Base-by-base conservation (phyloP, 169 alveolate species). In the Perkinsus chesapeaki region DNA sequence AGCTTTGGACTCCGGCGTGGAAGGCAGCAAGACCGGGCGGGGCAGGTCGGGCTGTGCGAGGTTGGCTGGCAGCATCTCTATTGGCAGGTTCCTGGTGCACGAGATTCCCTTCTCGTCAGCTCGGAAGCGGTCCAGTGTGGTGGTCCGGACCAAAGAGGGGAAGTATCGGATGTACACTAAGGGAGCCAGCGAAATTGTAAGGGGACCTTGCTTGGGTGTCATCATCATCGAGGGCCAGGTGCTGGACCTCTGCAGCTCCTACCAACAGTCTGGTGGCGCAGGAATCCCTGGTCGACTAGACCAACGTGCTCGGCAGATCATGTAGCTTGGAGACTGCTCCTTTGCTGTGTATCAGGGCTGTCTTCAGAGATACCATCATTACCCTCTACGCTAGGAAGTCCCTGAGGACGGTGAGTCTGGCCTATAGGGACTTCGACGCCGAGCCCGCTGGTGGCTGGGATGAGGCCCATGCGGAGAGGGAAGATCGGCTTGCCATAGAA, bases 161-260 rank as follows among this genome's bases (percentile, higher is more conserved):
- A 60, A 60, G 23, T 60, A 60, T 16, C 12, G 97, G 91, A 93
- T 96, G 9, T 95, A 95, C 91, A 94, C 95, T n/a, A 96, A 96
- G 92, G 98, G 98, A 36, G 98, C 98, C 39, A 96, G 98, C 39
- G 98, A 97, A 90, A 92, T 95, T 39, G 96, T 97, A 1, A 60
- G 82, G 3, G 37, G 31, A 1, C 37, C 27, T 16, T 9, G 37
- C 3, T 0, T 60, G 12, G 3, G 12, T 16, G 12, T 1, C 82
- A 34, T 9, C 27, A 16, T 1, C 3, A 34, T 1, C 27, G 12
- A 12, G 12, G 82, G 82, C 12, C 82, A 60, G 82, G 27, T 60
- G 0, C 31, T 60, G 31, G 82, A 60, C 31, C 82, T 60, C 23
- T 60, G 82, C 27, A 34, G 82, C 23, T 60, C 82, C 37, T 60